Percentiles rank a stretch among this genome's conserved stretches.
Conservation (phyloP, 148 eudicot genomes). For the Hydrangea macrophylla region DNA sequence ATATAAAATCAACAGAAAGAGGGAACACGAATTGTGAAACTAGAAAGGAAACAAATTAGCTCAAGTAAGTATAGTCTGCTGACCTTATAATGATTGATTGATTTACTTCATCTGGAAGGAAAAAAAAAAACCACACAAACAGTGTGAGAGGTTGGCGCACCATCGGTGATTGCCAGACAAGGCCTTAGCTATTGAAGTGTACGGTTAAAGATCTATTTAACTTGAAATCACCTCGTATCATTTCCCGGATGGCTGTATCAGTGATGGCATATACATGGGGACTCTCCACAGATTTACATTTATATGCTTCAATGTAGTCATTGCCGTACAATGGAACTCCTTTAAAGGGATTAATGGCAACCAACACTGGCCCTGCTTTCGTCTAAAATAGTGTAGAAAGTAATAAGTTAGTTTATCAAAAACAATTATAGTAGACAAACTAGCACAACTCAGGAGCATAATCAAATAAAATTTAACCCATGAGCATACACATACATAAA, state of each 20-base stretch:
- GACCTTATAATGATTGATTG: slow-evolving; percentile 97
- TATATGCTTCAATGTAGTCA: slow-evolving; percentile 75
- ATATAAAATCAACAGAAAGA: not conserved
- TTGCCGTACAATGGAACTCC: slow-evolving; percentile 71
- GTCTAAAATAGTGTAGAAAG: slow-evolving; percentile 43
- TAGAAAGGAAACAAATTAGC: not conserved
- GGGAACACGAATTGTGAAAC: not conserved
- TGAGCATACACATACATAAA: slow-evolving; percentile 60
- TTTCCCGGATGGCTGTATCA: slow-evolving; percentile 83
- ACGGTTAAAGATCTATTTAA: slow-evolving; percentile 2
- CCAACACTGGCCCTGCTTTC: slow-evolving; percentile 95
- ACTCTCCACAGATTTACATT: slow-evolving; percentile 49
- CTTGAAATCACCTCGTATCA: slow-evolving; percentile 68
- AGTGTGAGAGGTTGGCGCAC: slow-evolving; percentile 6
- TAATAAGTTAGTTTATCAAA: not conserved
- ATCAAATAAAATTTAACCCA: not conserved
- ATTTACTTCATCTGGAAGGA: slow-evolving; percentile 88
- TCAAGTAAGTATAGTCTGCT: slow-evolving; percentile 18
- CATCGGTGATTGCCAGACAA: slow-evolving; percentile 7
- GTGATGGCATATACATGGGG: slow-evolving; percentile 98
- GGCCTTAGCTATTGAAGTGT: not conserved
- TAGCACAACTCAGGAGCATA: slow-evolving; percentile 4
- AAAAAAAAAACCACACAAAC: slow-evolving; percentile 19
- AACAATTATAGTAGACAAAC: slow-evolving; percentile 2
- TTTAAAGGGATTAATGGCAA: slow-evolving; percentile 93